Evolutionary conservation across 169 alveolate genomes (phyloP), one percentile per base, ranked within the genome.

Genomic region (Neospora caninum): DNA sequence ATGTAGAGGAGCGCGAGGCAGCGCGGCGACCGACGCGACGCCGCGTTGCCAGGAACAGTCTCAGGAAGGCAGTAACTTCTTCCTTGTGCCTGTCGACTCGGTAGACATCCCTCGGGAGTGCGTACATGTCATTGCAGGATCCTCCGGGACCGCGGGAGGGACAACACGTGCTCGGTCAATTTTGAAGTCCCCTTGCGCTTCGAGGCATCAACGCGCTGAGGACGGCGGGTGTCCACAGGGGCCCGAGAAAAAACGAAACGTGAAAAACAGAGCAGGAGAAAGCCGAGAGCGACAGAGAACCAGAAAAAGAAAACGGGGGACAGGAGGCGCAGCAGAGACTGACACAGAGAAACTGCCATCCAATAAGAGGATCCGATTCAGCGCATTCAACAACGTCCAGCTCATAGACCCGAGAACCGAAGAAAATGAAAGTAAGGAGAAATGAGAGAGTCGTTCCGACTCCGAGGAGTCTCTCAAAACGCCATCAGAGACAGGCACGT

Each of bases 361-460:
- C 31, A 82, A 41, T 39, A 82, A 82, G 67, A 42, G 89, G 31
- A 82, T 82, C 89, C 25, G 41, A 82, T 82, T 82, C 36, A 82
- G 89, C 67, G 89, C 89, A 41, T 82, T 82, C 89, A 82, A 82
- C 38, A 82, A n/a, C 41, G 89, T 82, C 69, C 89, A 82, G 89
- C 89, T 82, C 67, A 82, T 82, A 0, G 89, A 82, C 89, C 69
- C 89, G 67, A 25, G 70, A 29, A 7, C 89, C 22, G 70, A 41
- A 7, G 89, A 41, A 31, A 36, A 31, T 18, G 38, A 39, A 25
- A n/a, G 89, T 82, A 45, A 39, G 36, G 29, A 10, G 22, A 20
- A 49, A 0, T 0, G 9, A 13, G 58, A 0, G 58, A 13, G 58
- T 49, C 18, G n/a, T 0, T 69, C 80, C 41, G 80, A 18, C 9